Base-by-base conservation (phyloP, 2,329 filamentous ascomycete species). In the Blastomyces silverae region DNA sequence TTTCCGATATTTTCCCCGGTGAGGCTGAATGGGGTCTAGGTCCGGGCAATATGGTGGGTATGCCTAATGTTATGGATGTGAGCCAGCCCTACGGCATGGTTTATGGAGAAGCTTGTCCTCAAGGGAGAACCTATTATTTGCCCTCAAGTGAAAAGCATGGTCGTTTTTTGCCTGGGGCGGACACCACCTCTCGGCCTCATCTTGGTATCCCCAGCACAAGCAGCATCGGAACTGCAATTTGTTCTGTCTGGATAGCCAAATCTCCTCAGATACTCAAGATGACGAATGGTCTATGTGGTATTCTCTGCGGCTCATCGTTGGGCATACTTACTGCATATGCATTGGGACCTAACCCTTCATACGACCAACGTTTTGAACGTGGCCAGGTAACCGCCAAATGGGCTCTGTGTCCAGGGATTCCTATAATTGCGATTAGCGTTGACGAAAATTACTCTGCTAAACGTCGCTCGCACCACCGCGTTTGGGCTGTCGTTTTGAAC, bases 401-500 rank as follows among this genome's bases (percentile, higher is more conserved):
- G 93, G 87, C 91, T 11, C 81, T 97, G 15, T 92, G 91, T 72
- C 94, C 94, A 2, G 94, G 94, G 52, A 92, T 97, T 2, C 94
- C 94, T 0, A 94, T 99, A 67, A 84, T 97, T 63, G 85, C 87
- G 0, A 86, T 99, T 66, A 85, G 85, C 56, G 85, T 96, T 7
- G 94, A 99, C 71, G 92, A 96, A 37, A 86, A 86, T 62, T 94
- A 92, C 75, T 92, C 84, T 60, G 76, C 83, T 34, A 88, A 87
- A 70, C 87, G 92, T 39, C 87, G 88, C 73, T 79, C 84, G 3
- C 81, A 87, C 61, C 84, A 85, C 15, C 87, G 92, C 37, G 84
- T 94, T 15, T 97, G 92, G 91, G 91, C 90, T n/a, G 88, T 93
- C 53, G 90, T 87, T n/a, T 78, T 99, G 62, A 99, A 99, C 74